Evolutionary conservation across 495 filamentous ascomycete species (phyloP).

Genomic region (Amniculicola lignicola): DNA sequence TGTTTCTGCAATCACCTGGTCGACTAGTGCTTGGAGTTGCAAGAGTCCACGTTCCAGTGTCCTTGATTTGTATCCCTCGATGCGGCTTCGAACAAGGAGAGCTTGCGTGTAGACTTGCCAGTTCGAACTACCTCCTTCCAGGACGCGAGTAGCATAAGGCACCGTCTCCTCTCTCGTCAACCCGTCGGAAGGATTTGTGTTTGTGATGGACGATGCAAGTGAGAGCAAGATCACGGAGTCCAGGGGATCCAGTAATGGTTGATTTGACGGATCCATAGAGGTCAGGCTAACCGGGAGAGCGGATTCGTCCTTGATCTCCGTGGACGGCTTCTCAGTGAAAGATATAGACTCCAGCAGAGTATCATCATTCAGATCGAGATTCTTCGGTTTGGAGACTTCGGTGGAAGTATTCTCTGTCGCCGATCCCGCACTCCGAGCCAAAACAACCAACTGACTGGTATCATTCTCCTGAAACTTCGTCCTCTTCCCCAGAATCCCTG

Average conservation of each 20-base stretch:
- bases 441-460: slow-evolving; percentile 84
- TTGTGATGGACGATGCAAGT: slow-evolving; percentile 80
- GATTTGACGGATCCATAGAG: slow-evolving; percentile 67
- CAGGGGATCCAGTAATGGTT: slow-evolving; percentile 76
- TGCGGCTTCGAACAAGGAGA: slow-evolving; percentile 78
- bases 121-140: slow-evolving; percentile 85
- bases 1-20: slow-evolving; percentile 92
- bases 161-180: slow-evolving; percentile 88
- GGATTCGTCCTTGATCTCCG: slow-evolving; percentile 47
- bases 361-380: slow-evolving; percentile 81
- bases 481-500: slow-evolving; percentile 82
- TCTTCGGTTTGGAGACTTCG: slow-evolving; percentile 51
- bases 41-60: slow-evolving; percentile 86
- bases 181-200: slow-evolving; percentile 76
- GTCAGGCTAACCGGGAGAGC: slow-evolving; percentile 58
- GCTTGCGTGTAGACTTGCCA: slow-evolving; percentile 98
- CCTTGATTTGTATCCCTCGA: slow-evolving; percentile 79
- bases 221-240: slow-evolving; percentile 83
- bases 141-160: slow-evolving; percentile 83
- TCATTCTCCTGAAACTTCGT: slow-evolving; percentile 90
- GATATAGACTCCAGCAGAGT: slow-evolving; percentile 84
- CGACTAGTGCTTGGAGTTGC: slow-evolving; percentile 92
- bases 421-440: slow-evolving; percentile 66
- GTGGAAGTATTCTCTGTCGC: slow-evolving; percentile 2
- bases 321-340: slow-evolving; percentile 56